Percentiles rank a stretch among this genome's conserved stretches.
phyloP scores from a whole-genome alignment of 805 yeast genomes.

The Torulaspora gathmanii region DNA sequence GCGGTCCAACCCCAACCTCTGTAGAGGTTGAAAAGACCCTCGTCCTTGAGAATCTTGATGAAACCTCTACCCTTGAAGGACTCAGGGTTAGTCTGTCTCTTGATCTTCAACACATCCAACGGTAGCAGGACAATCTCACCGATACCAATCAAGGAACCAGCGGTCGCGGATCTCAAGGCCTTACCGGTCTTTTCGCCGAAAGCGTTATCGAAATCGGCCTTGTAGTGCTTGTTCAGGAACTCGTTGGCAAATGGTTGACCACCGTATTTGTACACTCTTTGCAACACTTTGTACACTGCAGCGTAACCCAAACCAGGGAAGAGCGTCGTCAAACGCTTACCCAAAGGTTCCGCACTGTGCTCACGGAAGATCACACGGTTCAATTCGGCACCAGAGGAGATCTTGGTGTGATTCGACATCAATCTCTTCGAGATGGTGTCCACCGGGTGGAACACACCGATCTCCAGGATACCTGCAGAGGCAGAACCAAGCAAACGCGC shows the following conservation, averaged over 20 bases:
- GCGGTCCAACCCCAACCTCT: slow-evolving; percentile 99
- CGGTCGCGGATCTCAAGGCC: slow-evolving; percentile 94
- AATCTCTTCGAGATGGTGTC: slow-evolving; percentile 96
- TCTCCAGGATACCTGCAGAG: slow-evolving; percentile 94
- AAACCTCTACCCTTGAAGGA: slow-evolving; percentile 98
- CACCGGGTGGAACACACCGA: slow-evolving; percentile 96
- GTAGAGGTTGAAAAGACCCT: slow-evolving; percentile 80
- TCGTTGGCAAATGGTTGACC: slow-evolving; percentile 99
- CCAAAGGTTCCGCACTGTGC: slow-evolving; percentile 65
- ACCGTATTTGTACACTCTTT: slow-evolving; percentile 97
- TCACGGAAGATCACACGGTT: slow-evolving; percentile 85
- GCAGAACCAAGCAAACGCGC: slow-evolving; percentile 97
- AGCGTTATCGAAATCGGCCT: slow-evolving; percentile 58
- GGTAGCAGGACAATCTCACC: slow-evolving; percentile 97
- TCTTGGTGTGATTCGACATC: slow-evolving; percentile 74
- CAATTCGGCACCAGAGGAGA: slow-evolving; percentile 59
- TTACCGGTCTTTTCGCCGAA: slow-evolving; percentile 96
- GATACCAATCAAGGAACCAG: slow-evolving; percentile 95
- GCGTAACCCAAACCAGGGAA: slow-evolving; percentile 99
- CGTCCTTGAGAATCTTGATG: slow-evolving; percentile 76
- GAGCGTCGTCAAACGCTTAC: slow-evolving; percentile 68
- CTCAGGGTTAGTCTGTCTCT: slow-evolving; percentile 99
- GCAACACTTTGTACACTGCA: slow-evolving; percentile 92
- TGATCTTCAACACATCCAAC: slow-evolving; percentile 91
- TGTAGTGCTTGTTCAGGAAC: slow-evolving; percentile 71